Conservation (phyloP, 768 basidiomycete genomes). For the Leucosporidium yakuticum region DNA sequence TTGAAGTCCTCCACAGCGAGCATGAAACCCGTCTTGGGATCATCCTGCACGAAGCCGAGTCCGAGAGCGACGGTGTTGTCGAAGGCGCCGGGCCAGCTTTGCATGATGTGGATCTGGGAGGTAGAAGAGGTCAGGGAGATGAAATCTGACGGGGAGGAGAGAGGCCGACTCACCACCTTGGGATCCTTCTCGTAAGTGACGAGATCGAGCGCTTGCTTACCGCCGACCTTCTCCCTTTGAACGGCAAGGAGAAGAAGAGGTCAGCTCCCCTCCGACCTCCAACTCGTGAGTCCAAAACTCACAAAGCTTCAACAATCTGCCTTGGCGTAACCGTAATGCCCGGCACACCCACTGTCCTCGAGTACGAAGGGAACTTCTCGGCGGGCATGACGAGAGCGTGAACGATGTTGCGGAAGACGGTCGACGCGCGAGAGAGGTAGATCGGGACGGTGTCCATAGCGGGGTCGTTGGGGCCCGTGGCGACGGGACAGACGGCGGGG, state of each 20-base stretch:
- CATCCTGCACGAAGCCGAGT: background rate
- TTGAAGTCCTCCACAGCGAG: background rate
- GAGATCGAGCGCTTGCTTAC: constrained; percentile 49
- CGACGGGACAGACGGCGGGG: constrained; percentile 1
- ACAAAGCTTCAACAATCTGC: constrained; percentile 54
- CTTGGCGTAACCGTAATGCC: constrained; percentile 57
- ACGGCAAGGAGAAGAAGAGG: background rate
- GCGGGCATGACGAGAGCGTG: constrained; percentile 51
- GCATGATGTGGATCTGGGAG: background rate
- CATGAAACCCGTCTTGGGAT: constrained; percentile 1
- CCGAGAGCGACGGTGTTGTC: background rate
- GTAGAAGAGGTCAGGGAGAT: background rate
- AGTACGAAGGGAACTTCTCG: constrained; percentile 47
- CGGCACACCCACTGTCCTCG: constrained; percentile 56
- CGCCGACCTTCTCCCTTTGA: constrained; percentile 48
- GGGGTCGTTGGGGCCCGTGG: background rate
- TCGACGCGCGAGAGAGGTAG: constrained; percentile 54
- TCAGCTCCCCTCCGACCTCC: background rate
- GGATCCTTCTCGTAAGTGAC: constrained; percentile 39
- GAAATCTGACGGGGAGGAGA: too few species aligned
- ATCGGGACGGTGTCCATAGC: constrained; percentile 42
- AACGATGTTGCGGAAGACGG: constrained; percentile 54
- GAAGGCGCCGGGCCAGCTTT: constrained; percentile 1
- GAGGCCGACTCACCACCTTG: background rate
- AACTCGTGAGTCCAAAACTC: background rate